Evolutionary conservation across 148 eudicot genomes (phyloP), one percentile per base, ranked within the genome.

Genomic region (Drosera capensis): DNA sequence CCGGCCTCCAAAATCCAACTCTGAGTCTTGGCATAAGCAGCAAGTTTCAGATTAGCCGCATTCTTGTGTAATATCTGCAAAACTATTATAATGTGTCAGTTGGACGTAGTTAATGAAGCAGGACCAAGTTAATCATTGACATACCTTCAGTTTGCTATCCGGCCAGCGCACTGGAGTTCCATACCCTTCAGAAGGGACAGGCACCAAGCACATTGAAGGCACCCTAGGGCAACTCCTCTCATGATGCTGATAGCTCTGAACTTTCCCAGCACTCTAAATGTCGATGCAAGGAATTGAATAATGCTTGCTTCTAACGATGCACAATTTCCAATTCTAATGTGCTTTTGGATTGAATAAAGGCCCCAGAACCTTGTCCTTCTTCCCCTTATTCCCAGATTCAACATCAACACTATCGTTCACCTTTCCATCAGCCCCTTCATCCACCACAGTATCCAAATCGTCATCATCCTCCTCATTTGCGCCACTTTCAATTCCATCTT

Each of bases 201-300:
- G 94, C 36, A 85, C 99, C 34, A 90, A 85, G 64, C 99, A 90
- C 95, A 76, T 73, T 23, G 74, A 74, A 53, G 87, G 68, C 2
- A 54, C 40, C 47, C 53, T 63, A 47, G 93, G 95, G 51, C 99
- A 90, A 42, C 87, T 76, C 58, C 94, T 68, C 59, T 90, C 99
- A 31, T 68, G 80, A 61, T 85, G 95, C 49, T 95, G 64, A 45
- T 75, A 80, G 48, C 68, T 71, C 48, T 69, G 84, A 52, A 70
- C 23, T 52, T 62, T 84, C 40, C 71, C 62, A 15, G n/a, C 56
- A 57, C 59, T 76, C 59, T 90, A 93, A 55, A 78, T 58, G 58
- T 90, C 99, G 43, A 90, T 84, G 53, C 99, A 90, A 52, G 99
- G 99, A 56, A 90, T 84, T 54, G 80, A 85, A 60, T 90, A 84